Evolutionary conservation across 2,329 filamentous ascomycete genomes (phyloP), one percentile per base, ranked within the genome.

Genomic region (Fusarium mundagurra): DNA sequence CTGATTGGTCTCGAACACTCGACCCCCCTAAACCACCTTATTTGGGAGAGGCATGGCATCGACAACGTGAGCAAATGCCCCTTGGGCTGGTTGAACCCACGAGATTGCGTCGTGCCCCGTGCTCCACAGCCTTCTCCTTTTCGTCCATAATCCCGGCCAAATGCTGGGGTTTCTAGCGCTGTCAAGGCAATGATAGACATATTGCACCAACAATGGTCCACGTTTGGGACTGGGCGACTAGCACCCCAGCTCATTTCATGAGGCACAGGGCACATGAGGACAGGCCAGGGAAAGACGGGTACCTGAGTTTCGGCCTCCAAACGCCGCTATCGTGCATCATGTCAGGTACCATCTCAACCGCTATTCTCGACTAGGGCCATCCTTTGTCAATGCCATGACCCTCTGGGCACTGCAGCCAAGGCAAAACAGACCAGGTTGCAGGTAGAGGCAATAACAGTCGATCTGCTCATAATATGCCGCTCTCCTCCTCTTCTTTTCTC

Each of bases 401-500:
- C 54, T 48, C 47, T 69, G 64, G 69, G 58, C 57, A 63, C 76
- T 77, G 69, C 64, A 74, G 71, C 71, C 71, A 74, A 73, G 71
- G 58, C 58, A 59, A 55, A 55, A 73, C 71, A 64, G 60, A 64
- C 71, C 54, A 43, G 68, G 62, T 60, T 39, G 50, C 68, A 51
- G 60, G 51, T 53, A 69, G 61, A 57, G 66, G 58, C 79, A 81
- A 83, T 84, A 84, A 84, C 84, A 84, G 83, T 84, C 29, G 43
- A 68, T 81, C 68, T 69, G 50, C 63, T 64, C 66, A 67, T 75
- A 81, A 69, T 64, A 81, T 75, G 72, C 75, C 75, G 78, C 81
- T 71, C 67, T 60, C 61, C 36, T 74, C 61, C 41, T 74, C 50
- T 79, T 72, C 78, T 79, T 76, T 76, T 79, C 78, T 82, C 81